Base-by-base conservation (phyloP, 345 rosid species). In the Streptanthus diversifolius region DNA sequence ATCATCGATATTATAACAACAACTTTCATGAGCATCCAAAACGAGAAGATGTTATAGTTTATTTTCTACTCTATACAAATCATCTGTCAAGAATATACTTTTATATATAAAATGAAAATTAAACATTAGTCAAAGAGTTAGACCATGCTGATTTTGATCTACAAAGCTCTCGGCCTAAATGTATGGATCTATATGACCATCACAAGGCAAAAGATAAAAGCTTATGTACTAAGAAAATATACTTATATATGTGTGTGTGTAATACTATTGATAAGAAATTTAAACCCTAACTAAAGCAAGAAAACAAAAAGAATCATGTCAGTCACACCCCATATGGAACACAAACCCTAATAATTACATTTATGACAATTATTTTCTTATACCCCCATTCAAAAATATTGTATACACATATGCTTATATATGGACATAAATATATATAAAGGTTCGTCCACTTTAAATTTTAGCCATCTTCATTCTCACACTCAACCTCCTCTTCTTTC, bases 361-460 rank as follows among this genome's bases (percentile, higher is more conserved):
- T 66, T 56, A 63, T 70, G 66, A 54, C 52, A 45, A 35, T 64
- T 63, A 70, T 63, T 45, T 54, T 62, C 25, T 70, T 35, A 39
- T 19, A 68, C 15, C 25, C 21, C 19, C 24, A 22, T 32, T 53
- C 40, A 68, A 29, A 55, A 43, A 22, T 53, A 62, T 75, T 70
- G 12, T 57, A 62, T 3, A 45, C 30, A 73, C 30, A 56, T 17
- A 45, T 37, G 21, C 22, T 29, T 54, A 17, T 66, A 54, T 52
- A 55, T 73, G 32, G 49, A 57, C 57, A 66, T 55, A 45, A 40
- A 48, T 68, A 22, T 41, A 83, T 79, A 80, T 85, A 88, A 90
- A 90, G 89, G 84, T 74, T 61, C 78, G 48, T 79, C 83, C 90
- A 65, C 76, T 71, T 88, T 88, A 83, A 73, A 43, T 77, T 83